phyloP scores from a whole-genome alignment of 495 filamentous ascomycete species.

The Penicillium atrosanguineum region DNA sequence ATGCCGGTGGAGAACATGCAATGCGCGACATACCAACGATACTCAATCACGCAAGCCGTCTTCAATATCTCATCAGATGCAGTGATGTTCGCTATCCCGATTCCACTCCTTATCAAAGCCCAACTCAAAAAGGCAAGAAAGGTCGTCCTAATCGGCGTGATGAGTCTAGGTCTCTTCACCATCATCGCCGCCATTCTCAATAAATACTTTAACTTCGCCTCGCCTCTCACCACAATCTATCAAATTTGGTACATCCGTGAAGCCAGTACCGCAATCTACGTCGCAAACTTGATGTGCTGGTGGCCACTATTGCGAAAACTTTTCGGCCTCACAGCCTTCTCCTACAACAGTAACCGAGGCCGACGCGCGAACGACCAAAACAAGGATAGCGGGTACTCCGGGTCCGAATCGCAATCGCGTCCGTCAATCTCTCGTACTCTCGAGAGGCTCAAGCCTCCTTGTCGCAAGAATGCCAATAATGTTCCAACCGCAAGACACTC shows the following conservation, averaged over 20 bases:
- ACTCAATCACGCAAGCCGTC: conserved; percentile 63
- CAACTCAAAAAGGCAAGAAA: conserved; percentile 52
- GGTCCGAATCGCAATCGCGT: conserved; percentile 15
- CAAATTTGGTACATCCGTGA: conserved; percentile 67
- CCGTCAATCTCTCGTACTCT: conserved; percentile 20
- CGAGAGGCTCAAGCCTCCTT: conserved; percentile 9
- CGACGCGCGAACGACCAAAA: conserved; percentile 12
- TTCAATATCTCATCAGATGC: conserved; percentile 66
- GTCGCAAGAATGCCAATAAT: conserved; percentile 6
- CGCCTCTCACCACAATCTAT: conserved; percentile 47
- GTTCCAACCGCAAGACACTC: background rate
- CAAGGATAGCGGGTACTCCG: conserved; percentile 8
- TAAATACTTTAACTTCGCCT: conserved; percentile 63
- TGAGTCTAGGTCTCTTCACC: conserved; percentile 60
- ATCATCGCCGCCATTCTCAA: conserved; percentile 61
- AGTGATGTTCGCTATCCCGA: conserved; percentile 58
- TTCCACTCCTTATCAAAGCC: conserved; percentile 56
- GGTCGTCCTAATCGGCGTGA: conserved; percentile 46
- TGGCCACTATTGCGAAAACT: conserved; percentile 57
- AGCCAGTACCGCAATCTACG: conserved; percentile 59
- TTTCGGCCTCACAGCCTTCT: conserved; percentile 42
- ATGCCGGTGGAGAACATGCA: conserved; percentile 41
- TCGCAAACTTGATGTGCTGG: conserved; percentile 62
- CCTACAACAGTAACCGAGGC: conserved; percentile 30
- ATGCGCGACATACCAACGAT: conserved; percentile 41